Base-by-base conservation (phyloP, 352 stramenopile species). In the Pythium vanterpoolii region DNA sequence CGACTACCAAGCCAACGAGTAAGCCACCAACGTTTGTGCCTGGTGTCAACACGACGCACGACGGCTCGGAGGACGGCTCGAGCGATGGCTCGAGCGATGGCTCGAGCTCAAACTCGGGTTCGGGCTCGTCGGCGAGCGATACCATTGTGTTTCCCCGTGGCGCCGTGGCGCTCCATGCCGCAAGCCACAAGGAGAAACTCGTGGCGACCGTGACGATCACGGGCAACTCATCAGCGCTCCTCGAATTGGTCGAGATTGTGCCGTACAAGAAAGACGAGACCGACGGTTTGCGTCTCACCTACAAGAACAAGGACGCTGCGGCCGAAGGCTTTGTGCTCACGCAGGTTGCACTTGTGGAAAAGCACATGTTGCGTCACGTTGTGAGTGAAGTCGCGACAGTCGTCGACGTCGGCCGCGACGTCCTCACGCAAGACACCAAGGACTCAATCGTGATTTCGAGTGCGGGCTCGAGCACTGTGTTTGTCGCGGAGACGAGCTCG, bases 241-340 rank as follows among this genome's bases (percentile, higher is more conserved):
- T 87, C 2, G 50, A 76, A 5, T 44, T 78, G 27, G 64, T 87
- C 14, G 74, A 89, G 31, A 70, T 70, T 40, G 56, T 66, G 10
- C 56, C 74, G 1, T 52, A 83, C 38, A 66, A 83, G 33, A 60
- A 73, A 16, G 67, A 64, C 9, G 64, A 64, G 30, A 54, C 71
- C 21, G 69, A 89, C 46, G 76, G 68, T 18, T 58, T 89, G 24
- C 81, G 79, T 39, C 50, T 76, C 34, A 63, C 61, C 9, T 60
- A 86, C 56, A 79, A 76, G 60, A 86, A 89, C 68, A 59, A 76
- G 63, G 67, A 85, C 51, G 71, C 73, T 21, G 49, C 59, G n/a
- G 68, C 57, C 8, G 62, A 83, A 19, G 79, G 79, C 34, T 86
- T 64, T 45, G 51, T 89, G 28, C 66, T 87, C 60, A 86, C 76